These are phyloP conservation scores for Fagus sylvatica DNA, from an alignment of 306 rosid genomes.

Conservation along the genomic window DNA sequence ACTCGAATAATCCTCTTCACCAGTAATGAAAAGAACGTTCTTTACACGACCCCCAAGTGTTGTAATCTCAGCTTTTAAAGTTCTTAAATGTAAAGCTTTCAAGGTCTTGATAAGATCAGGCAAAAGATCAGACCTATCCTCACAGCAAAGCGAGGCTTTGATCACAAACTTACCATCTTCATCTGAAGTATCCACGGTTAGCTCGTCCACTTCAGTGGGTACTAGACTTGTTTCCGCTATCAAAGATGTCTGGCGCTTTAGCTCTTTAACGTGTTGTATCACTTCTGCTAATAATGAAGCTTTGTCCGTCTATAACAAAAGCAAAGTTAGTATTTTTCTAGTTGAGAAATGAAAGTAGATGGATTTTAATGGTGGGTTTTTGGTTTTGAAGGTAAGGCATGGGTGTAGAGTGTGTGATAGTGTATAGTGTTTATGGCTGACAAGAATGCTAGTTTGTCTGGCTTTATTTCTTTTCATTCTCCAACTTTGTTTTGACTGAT, in stretches of 20 bases:
- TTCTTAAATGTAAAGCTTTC: slow-evolving; percentile 57
- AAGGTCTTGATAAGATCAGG: slow-evolving; percentile 78
- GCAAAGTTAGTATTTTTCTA: neutral
- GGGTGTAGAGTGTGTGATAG: neutral
- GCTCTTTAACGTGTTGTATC: slow-evolving; percentile 84
- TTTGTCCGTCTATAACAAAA: slow-evolving; percentile 67
- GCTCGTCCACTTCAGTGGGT: slow-evolving; percentile 74
- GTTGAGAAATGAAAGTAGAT: neutral
- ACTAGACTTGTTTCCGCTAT: slow-evolving; percentile 74
- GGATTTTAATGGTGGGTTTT: neutral
- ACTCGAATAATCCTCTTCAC: slow-evolving; percentile 51
- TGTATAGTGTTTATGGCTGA: slow-evolving; percentile 40
- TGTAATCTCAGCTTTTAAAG: slow-evolving; percentile 82
- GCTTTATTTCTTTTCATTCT: slow-evolving; percentile 40
- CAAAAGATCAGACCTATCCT: slow-evolving; percentile 78
- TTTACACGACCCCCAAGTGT: slow-evolving; percentile 78
- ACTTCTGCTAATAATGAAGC: slow-evolving; percentile 88
- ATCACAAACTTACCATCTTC: slow-evolving; percentile 77
- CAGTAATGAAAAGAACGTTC: slow-evolving; percentile 72
- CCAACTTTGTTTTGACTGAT: slow-evolving; percentile 48
- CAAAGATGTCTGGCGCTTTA: slow-evolving; percentile 72
- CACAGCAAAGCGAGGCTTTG: slow-evolving; percentile 85
- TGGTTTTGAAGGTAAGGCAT: neutral
- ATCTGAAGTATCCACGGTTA: slow-evolving; percentile 62
- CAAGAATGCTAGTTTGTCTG: slow-evolving; percentile 62